Conservation (phyloP, 2,329 filamentous ascomycete genomes). For the Fusarium mangiferae region DNA sequence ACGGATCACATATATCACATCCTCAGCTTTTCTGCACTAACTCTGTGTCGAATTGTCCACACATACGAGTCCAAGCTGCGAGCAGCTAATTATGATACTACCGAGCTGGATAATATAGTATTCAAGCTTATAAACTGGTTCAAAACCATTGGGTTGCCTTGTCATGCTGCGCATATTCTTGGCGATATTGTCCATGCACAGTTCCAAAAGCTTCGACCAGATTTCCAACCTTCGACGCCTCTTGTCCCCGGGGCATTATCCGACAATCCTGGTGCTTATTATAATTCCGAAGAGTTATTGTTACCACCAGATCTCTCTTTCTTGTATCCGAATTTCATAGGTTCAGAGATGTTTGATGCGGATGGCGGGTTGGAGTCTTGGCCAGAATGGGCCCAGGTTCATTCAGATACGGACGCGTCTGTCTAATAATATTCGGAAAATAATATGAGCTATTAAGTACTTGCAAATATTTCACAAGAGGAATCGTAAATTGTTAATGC, state of each 20-base stretch:
- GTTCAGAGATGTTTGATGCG: constrained; percentile 7
- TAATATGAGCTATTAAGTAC: background rate
- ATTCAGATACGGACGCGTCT: background rate
- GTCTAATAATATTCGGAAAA: background rate
- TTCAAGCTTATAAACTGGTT: constrained; percentile 39
- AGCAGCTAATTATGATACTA: constrained; percentile 17
- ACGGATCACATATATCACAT: constrained; percentile 47
- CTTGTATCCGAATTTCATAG: constrained; percentile 19
- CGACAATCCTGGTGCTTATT: background rate
- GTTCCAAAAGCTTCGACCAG: constrained; percentile 36
- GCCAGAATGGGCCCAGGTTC: constrained; percentile 12
- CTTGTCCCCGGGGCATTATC: background rate
- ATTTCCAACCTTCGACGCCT: background rate
- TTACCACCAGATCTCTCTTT: constrained; percentile 11
- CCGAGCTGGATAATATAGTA: constrained; percentile 27
- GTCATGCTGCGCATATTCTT: constrained; percentile 42
- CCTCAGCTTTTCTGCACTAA: constrained; percentile 44
- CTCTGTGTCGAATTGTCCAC: constrained; percentile 35
- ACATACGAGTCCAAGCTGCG: constrained; percentile 37
- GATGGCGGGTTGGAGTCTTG: constrained; percentile 10
- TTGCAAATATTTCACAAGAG: background rate
- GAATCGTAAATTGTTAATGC: background rate
- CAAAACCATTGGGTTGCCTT: constrained; percentile 36
- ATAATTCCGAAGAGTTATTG: background rate
- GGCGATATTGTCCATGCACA: constrained; percentile 39